phyloP scores from a whole-genome alignment of 2,329 filamentous ascomycete species.

The Alternaria longipes region DNA sequence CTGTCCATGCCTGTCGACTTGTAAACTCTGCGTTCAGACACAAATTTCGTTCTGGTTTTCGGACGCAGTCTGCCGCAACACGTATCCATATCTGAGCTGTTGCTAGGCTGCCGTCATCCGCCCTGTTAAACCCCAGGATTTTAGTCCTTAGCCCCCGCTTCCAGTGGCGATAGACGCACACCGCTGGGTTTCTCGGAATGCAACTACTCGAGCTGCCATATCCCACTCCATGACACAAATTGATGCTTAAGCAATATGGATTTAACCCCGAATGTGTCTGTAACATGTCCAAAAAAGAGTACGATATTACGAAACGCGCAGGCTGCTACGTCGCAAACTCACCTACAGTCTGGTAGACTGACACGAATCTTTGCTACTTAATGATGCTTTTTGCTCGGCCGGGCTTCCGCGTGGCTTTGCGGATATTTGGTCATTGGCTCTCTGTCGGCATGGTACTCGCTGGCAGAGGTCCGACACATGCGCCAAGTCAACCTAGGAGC shows the following conservation, averaged over 20 bases:
- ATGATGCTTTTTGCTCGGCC: slow-evolving; percentile 15
- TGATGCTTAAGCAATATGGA: neutral
- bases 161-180: slow-evolving; percentile 31
- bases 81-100: slow-evolving; percentile 24
- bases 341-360: neutral
- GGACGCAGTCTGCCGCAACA: slow-evolving; percentile 34
- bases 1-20: slow-evolving; percentile 26
- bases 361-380: neutral
- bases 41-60: slow-evolving; percentile 14
- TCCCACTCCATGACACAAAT: neutral
- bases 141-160: slow-evolving; percentile 31
- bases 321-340: neutral
- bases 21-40: slow-evolving; percentile 31
- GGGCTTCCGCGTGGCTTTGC: slow-evolving; percentile 9
- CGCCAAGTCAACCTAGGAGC: slow-evolving; percentile 7
- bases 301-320: neutral
- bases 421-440: slow-evolving; percentile 7
- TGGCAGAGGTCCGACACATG: neutral
- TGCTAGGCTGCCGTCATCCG: slow-evolving; percentile 14
- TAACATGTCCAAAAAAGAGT: neutral
- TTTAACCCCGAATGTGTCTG: neutral
- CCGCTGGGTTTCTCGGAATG: slow-evolving; percentile 41
- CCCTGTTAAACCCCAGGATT: slow-evolving; percentile 33
- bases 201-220: slow-evolving; percentile 20
- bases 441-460: slow-evolving; percentile 5